Evolutionary conservation across 306 rosid genomes (phyloP).

Genomic region (Astragalus membranaceus): DNA sequence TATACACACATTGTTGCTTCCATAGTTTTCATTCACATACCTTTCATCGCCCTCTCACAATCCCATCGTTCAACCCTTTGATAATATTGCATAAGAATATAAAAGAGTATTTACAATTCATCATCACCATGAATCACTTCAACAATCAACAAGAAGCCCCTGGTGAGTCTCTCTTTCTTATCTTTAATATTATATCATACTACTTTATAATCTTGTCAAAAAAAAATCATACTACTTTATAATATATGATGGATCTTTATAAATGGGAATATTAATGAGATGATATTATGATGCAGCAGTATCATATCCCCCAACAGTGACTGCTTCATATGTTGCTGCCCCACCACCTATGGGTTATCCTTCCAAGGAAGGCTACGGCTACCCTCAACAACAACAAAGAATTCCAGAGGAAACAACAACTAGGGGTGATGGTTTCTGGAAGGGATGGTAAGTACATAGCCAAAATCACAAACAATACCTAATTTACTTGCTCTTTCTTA

Average conservation of each 20-base stretch:
- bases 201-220: background rate
- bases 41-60: background rate
- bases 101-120: background rate
- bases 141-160: conserved; percentile 27
- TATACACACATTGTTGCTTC: conserved; percentile 4
- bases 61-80: too few relatives aligned
- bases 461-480: background rate
- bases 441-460: conserved; percentile 32
- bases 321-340: conserved; percentile 8
- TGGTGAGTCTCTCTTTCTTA: conserved; percentile 5
- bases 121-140: conserved; percentile 18
- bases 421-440: conserved; percentile 44
- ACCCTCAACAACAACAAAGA: conserved; percentile 11
- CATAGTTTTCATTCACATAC: background rate
- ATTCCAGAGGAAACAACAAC: conserved; percentile 20
- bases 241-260: background rate
- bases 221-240: background rate
- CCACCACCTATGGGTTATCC: conserved; percentile 39
- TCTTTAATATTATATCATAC: too few relatives aligned
- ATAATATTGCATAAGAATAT: too few relatives aligned
- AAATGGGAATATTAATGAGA: background rate
- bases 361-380: conserved; percentile 19
- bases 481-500: background rate
- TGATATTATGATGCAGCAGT: background rate
- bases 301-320: conserved; percentile 9